A percentile compares a stretch with the other conserved stretches of the same genome.
Evolutionary conservation across 805 yeast species (phyloP).

Genomic region (Dipodascopsis tothii): DNA sequence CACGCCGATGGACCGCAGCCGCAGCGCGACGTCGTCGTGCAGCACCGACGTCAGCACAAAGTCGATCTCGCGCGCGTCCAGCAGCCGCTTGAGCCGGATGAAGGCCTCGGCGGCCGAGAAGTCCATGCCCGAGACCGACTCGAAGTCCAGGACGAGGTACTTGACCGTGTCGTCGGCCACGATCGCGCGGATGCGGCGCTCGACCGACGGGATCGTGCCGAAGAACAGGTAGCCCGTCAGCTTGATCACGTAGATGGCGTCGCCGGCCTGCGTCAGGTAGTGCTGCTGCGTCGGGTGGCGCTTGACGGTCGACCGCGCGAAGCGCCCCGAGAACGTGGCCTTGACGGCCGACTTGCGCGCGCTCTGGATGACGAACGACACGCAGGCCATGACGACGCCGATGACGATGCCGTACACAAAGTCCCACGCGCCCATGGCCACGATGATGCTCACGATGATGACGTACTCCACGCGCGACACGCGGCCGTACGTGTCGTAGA

Average conservation of each 20-base stretch:
- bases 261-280: conserved; percentile 76
- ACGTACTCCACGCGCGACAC: conserved; percentile 69
- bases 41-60: conserved; percentile 72
- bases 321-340: conserved; percentile 76
- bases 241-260: conserved; percentile 81
- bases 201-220: conserved; percentile 92
- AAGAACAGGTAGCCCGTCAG: conserved; percentile 84
- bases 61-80: conserved; percentile 60
- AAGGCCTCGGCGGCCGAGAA: conserved; percentile 96
- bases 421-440: conserved; percentile 92
- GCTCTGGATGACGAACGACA: conserved; percentile 90
- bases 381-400: conserved; percentile 85
- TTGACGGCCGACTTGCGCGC: conserved; percentile 74
- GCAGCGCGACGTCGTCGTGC: conserved; percentile 52
- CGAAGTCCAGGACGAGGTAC: conserved; percentile 77
- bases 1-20: conserved; percentile 76
- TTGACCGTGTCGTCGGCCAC: conserved; percentile 54
- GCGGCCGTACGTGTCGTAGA: conserved; percentile 75
- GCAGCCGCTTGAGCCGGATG: conserved; percentile 71
- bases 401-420: conserved; percentile 87
- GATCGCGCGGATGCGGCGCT: conserved; percentile 57
- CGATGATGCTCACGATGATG: conserved; percentile 78
- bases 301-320: conserved; percentile 85
- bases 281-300: conserved; percentile 85
- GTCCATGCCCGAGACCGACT: conserved; percentile 70